Percentiles rank a stretch among this genome's conserved stretches.
These are phyloP conservation scores for Limonomyces culmigenus DNA, from an alignment of 1,284 basidiomycete genomes.

Conservation along the genomic window DNA sequence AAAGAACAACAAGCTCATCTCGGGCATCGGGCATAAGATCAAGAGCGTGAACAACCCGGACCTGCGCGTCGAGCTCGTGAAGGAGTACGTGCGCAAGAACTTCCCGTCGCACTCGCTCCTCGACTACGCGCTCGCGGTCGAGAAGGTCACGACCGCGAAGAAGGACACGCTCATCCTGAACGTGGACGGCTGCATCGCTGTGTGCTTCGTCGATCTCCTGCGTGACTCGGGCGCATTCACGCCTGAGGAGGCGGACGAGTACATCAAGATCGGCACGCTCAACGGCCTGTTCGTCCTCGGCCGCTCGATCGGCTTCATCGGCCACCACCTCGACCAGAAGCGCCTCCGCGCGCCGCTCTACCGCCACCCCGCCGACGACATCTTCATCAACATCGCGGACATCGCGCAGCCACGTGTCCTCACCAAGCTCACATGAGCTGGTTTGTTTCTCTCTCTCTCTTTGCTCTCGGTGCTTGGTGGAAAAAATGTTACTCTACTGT, in stretches of 20 bases:
- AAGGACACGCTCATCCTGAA: slow-evolving; percentile 95
- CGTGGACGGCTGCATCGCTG: slow-evolving; percentile 96
- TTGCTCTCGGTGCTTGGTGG: no score
- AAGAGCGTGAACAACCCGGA: slow-evolving; percentile 98
- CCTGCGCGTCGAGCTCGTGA: slow-evolving; percentile 92
- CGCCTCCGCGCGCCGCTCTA: slow-evolving; percentile 83
- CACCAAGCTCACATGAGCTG: slow-evolving; percentile 33
- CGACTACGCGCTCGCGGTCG: slow-evolving; percentile 97
- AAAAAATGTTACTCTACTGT: no score
- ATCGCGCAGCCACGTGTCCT: slow-evolving; percentile 62
- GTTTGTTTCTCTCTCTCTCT: no score
- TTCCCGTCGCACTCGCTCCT: slow-evolving; percentile 89
- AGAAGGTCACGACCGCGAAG: slow-evolving; percentile 96
- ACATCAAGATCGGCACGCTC: slow-evolving; percentile 88
- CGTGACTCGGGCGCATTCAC: slow-evolving; percentile 91
- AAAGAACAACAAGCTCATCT: slow-evolving; percentile 94
- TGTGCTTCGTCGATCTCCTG: slow-evolving; percentile 94
- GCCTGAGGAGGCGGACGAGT: slow-evolving; percentile 91
- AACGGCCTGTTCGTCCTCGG: slow-evolving; percentile 97
- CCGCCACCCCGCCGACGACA: slow-evolving; percentile 79
- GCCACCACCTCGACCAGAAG: slow-evolving; percentile 92
- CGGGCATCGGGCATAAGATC: slow-evolving; percentile 99
- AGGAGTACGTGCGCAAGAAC: slow-evolving; percentile 91
- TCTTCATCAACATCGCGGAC: slow-evolving; percentile 78
- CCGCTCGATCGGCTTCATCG: slow-evolving; percentile 94